phyloP scores from a whole-genome alignment of 2,329 filamentous ascomycete species.

The Trichoderma polysporum region DNA sequence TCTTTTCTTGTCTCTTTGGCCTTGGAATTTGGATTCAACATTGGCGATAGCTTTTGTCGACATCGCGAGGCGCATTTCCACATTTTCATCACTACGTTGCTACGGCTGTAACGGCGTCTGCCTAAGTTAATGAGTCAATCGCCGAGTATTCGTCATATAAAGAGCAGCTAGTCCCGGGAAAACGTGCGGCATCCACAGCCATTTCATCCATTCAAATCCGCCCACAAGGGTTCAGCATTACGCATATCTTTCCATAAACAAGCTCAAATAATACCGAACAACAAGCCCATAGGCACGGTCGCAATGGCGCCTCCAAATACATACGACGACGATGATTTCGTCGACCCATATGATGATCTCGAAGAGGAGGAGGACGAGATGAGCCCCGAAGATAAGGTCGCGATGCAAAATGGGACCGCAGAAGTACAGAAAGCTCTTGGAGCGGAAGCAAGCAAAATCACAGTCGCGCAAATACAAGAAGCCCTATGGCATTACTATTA shows the following conservation, averaged over 20 bases:
- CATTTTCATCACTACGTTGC: neutral
- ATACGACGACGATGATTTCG: slow-evolving; percentile 48
- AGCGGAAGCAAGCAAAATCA: slow-evolving; percentile 55
- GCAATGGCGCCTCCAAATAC: slow-evolving; percentile 34
- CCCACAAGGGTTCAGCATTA: neutral
- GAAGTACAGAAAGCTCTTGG: slow-evolving; percentile 68
- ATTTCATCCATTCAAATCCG: neutral
- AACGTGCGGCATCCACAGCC: neutral
- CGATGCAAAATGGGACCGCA: slow-evolving; percentile 63
- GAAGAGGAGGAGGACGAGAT: slow-evolving; percentile 48
- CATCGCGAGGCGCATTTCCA: neutral
- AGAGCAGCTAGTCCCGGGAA: neutral
- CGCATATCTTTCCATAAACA: neutral
- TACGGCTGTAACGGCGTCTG: neutral
- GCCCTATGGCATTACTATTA: slow-evolving; percentile 96
- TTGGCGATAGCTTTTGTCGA: neutral
- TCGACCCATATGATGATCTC: slow-evolving; percentile 51
- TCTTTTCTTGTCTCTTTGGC: neutral
- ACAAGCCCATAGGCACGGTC: neutral
- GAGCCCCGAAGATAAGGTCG: slow-evolving; percentile 47
- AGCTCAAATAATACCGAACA: neutral
- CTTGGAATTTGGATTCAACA: neutral
- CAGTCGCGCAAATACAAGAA: slow-evolving; percentile 73
- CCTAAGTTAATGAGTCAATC: slow-evolving; percentile 15
- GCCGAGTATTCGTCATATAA: slow-evolving; percentile 4